These are phyloP conservation scores for Xylaria telfairii DNA, from an alignment of 495 filamentous ascomycete genomes.

Conservation along the genomic window DNA sequence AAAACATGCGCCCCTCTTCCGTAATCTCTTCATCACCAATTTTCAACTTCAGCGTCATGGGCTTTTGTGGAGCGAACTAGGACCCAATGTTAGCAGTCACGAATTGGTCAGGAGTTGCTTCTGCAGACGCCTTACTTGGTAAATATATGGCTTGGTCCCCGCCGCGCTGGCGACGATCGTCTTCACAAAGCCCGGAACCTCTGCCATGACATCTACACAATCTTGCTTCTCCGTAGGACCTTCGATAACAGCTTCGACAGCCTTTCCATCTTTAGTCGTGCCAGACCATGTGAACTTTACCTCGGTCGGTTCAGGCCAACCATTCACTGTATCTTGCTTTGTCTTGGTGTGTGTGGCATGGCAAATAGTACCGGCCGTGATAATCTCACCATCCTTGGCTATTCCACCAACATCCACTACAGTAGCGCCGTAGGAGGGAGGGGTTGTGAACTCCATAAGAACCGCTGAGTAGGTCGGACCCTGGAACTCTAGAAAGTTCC, in stretches of 20 bases:
- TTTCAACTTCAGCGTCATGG: conserved; percentile 77
- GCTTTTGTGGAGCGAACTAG: conserved; percentile 67
- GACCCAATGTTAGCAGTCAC: conserved; percentile 16
- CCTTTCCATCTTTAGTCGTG: conserved; percentile 75
- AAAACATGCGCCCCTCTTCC: conserved; percentile 80
- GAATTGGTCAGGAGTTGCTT: not conserved
- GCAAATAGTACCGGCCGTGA: conserved; percentile 71
- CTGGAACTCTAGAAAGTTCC: conserved; percentile 95
- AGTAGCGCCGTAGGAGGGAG: conserved; percentile 92
- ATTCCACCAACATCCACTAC: conserved; percentile 83
- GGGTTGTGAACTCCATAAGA: conserved; percentile 96
- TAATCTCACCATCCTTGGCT: conserved; percentile 77
- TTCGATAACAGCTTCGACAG: conserved; percentile 69
- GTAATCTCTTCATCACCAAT: conserved; percentile 75
- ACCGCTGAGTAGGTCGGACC: conserved; percentile 82
- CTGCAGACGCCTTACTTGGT: conserved; percentile 68
- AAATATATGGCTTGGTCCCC: conserved; percentile 96
- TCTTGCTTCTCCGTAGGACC: conserved; percentile 78
- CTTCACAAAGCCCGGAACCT: conserved; percentile 95
- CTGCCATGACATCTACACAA: conserved; percentile 93
- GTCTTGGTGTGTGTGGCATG: conserved; percentile 69
- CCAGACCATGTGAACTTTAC: conserved; percentile 82
- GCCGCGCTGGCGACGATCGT: conserved; percentile 83
- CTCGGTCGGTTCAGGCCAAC: conserved; percentile 85
- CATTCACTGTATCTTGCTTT: conserved; percentile 74